These are phyloP conservation scores for Malassezia restricta DNA, from an alignment of 1,284 basidiomycete genomes.

Conservation along the genomic window DNA sequence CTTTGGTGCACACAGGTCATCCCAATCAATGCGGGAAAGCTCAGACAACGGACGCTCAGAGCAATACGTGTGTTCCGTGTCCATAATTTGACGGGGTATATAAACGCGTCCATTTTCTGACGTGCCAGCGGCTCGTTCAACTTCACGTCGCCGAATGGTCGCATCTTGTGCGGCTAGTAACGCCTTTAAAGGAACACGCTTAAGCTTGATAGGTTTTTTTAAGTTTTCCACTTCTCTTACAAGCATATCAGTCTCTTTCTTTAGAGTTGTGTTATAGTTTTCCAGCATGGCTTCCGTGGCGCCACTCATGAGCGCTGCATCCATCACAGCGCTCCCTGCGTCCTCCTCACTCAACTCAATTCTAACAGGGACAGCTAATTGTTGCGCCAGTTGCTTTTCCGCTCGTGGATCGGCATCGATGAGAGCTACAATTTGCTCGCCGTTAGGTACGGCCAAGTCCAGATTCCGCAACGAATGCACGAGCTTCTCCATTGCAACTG, in stretches of 20 bases:
- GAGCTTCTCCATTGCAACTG: slow-evolving; percentile 34
- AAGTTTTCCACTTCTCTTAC: slow-evolving; percentile 19
- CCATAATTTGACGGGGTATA: slow-evolving; percentile 31
- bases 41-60: slow-evolving; percentile 21
- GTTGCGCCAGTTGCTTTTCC: slow-evolving; percentile 35
- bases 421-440: slow-evolving; percentile 35
- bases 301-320: slow-evolving; percentile 37
- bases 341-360: slow-evolving; percentile 14
- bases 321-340: slow-evolving; percentile 22
- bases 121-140: slow-evolving; percentile 17
- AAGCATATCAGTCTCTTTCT: slow-evolving; percentile 23
- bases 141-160: slow-evolving; percentile 28
- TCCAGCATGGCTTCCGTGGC: slow-evolving; percentile 38
- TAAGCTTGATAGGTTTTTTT: slow-evolving; percentile 21
- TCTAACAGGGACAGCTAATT: slow-evolving; percentile 24
- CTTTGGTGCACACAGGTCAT: slow-evolving; percentile 26
- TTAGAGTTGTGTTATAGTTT: slow-evolving; percentile 31
- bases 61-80: slow-evolving; percentile 25
- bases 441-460: slow-evolving; percentile 27
- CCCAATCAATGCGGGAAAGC: slow-evolving; percentile 20
- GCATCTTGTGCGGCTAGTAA: slow-evolving; percentile 30
- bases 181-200: slow-evolving; percentile 29
- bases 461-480: slow-evolving; percentile 35
- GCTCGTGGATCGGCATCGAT: slow-evolving; percentile 27
- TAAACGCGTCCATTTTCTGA: slow-evolving; percentile 21